Evolutionary conservation across 306 rosid species (phyloP).

Genomic region (Lablab purpureus): DNA sequence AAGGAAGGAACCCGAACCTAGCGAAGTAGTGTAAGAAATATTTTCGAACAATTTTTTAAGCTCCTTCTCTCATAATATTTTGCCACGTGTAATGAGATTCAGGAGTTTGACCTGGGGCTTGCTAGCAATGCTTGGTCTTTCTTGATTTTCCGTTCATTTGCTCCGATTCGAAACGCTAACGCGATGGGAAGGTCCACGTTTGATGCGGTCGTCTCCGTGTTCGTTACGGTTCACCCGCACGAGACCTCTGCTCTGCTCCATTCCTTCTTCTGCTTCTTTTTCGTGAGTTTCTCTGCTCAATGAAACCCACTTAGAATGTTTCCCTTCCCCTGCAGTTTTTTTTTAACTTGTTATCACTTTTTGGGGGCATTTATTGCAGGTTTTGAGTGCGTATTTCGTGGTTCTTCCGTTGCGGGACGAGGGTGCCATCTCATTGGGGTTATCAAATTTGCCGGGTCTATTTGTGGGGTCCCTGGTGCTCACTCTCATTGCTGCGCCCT

Average conservation of each 20-base stretch:
- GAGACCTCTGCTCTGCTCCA: constrained; percentile 82
- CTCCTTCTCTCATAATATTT: no score
- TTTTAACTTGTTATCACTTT: no score
- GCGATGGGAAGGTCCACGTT: constrained; percentile 62
- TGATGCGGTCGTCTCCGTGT: constrained; percentile 65
- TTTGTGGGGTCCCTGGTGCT: constrained; percentile 85
- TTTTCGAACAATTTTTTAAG: no score
- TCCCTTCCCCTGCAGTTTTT: background rate
- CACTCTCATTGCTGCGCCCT: constrained; percentile 85
- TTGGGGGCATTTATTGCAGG: constrained; percentile 51
- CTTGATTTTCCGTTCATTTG: background rate
- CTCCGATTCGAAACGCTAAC: constrained; percentile 34
- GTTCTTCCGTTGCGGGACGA: constrained; percentile 98
- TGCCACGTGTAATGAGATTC: background rate
- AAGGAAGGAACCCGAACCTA: no score
- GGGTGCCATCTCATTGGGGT: constrained; percentile 89
- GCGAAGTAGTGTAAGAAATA: no score
- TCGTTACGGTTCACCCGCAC: constrained; percentile 89
- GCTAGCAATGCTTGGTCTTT: background rate
- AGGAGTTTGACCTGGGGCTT: background rate
- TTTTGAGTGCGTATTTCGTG: constrained; percentile 94
- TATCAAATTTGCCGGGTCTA: constrained; percentile 81
- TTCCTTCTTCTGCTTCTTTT: constrained; percentile 90
- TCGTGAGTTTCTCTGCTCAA: constrained; percentile 62
- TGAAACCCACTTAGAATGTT: background rate